Base-by-base conservation (phyloP, 768 basidiomycete species). In the Podaxis carcinomalis region DNA sequence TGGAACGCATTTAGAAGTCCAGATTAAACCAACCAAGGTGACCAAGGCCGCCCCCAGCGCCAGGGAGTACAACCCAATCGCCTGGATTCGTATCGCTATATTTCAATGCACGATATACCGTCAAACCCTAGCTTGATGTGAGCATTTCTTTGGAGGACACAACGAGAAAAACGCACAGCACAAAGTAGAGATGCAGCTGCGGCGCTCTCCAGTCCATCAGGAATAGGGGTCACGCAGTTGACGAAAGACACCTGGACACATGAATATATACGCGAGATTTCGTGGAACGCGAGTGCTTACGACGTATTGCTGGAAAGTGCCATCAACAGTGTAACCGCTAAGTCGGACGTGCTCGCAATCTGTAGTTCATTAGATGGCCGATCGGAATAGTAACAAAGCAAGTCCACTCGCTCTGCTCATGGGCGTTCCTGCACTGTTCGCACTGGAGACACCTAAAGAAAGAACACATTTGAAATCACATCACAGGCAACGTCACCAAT, bases 41-140 rank as follows among this genome's bases (percentile, higher is more conserved):
- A 6, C 92, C 93, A 35, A 93, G 85, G 13, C 92, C 91, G 59
- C 89, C 89, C 3, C 89, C 90, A 1, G 90, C 90, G 47, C 90
- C 90, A 10, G 89, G 86, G 51, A 93, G 75, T 21, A 86, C 87
- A 62, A 92, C 77, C 84, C 85, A 91, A 58, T 95, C 85, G 32
- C 92, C 89, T 6, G 85, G 81, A 28, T 73, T 77, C 5, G 85
- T 80, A 57, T 82, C 75, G 55, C 83, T 81, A 70, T 88, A 80
- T 72, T 94, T 95, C 66, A 95, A 75, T 0, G 92, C 93, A 61
- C 90, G 88, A 69, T 93, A 95, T 1, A 91, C 90, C 2, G 93
- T 95, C 21, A 95, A 77, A 50, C 90, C 91, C 87, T 88, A 52
- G 0, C 46, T 3, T 40, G 10, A 0, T 10, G 49, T 35, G 23